Percentiles rank a stretch among this genome's conserved stretches.
Conservation (phyloP, 106 monocot species). For the Chionographis japonica region DNA sequence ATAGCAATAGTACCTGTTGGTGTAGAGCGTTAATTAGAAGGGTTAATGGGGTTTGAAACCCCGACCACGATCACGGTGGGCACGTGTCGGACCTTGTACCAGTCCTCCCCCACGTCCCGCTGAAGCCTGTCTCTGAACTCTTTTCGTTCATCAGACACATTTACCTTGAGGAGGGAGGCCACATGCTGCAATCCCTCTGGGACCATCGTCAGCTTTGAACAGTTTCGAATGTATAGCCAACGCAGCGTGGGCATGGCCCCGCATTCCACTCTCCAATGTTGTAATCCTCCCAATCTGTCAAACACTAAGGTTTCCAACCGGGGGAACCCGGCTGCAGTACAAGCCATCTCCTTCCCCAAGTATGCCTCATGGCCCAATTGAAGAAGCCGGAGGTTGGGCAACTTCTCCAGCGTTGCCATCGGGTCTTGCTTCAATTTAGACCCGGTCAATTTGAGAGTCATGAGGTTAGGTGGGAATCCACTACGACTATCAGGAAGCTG, state of each 20-base stretch:
- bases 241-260: neutral
- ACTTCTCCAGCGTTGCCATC: constrained; percentile 4
- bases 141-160: neutral
- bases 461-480: neutral
- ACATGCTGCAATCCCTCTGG: neutral
- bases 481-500: no score
- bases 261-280: neutral
- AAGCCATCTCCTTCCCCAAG: neutral
- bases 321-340: constrained; percentile 4
- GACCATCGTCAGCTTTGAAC: neutral
- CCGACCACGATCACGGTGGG: neutral
- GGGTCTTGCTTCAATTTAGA: constrained; percentile 2
- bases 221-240: neutral
- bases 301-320: neutral
- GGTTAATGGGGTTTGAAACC: no score
- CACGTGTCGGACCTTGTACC: neutral
- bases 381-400: neutral
- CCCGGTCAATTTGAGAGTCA: neutral
- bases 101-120: neutral
- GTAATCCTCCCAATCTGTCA: neutral
- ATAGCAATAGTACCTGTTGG: no score
- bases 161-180: neutral
- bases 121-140: neutral
- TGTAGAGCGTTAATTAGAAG: no score
- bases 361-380: neutral